Percentiles rank a stretch among this genome's conserved stretches.
These are phyloP conservation scores for Herpetomonas samuelpessoai DNA, from an alignment of 208 protist genomes.

Conservation along the genomic window DNA sequence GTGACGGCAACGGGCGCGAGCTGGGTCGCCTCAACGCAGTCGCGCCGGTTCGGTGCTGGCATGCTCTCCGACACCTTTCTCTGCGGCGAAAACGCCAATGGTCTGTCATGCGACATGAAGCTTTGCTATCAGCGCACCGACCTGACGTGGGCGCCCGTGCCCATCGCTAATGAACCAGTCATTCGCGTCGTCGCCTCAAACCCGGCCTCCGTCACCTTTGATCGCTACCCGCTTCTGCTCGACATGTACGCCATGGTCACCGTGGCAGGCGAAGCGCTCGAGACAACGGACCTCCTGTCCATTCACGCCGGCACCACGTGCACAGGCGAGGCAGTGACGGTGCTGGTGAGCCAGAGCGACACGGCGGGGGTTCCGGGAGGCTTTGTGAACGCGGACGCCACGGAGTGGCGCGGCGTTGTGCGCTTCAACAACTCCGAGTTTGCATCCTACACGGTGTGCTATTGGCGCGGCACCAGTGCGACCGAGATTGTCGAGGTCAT, in stretches of 20 bases:
- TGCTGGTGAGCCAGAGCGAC: constrained; percentile 24
- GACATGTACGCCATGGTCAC: constrained; percentile 84
- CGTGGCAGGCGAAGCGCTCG: constrained; percentile 53
- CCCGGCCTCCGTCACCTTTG: constrained; percentile 59
- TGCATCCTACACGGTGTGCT: constrained; percentile 63
- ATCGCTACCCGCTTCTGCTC: constrained; percentile 55
- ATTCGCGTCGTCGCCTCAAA: constrained; percentile 63
- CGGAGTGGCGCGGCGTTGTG: constrained; percentile 69
- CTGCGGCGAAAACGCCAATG: constrained; percentile 40
- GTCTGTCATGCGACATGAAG: constrained; percentile 56
- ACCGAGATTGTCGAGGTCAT: constrained; percentile 64
- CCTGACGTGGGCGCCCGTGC: constrained; percentile 75
- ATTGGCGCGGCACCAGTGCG: constrained; percentile 41
- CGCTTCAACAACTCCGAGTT: constrained; percentile 48
- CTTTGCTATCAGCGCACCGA: constrained; percentile 79
- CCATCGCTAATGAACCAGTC: constrained; percentile 21
- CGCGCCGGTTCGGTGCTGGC: constrained; percentile 60
- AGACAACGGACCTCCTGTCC: constrained; percentile 34
- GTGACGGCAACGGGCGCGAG: constrained; percentile 36
- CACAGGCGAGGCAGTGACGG: constrained; percentile 39
- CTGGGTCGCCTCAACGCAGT: constrained; percentile 68
- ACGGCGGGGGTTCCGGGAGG: constrained; percentile 12
- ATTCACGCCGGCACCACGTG: constrained; percentile 38
- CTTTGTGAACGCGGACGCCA: constrained; percentile 30
- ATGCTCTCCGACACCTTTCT: constrained; percentile 49